Percentiles rank a stretch among this genome's conserved stretches.
These are phyloP conservation scores for Apiospora malaysiana DNA, from an alignment of 2,329 filamentous ascomycete species.

Conservation along the genomic window DNA sequence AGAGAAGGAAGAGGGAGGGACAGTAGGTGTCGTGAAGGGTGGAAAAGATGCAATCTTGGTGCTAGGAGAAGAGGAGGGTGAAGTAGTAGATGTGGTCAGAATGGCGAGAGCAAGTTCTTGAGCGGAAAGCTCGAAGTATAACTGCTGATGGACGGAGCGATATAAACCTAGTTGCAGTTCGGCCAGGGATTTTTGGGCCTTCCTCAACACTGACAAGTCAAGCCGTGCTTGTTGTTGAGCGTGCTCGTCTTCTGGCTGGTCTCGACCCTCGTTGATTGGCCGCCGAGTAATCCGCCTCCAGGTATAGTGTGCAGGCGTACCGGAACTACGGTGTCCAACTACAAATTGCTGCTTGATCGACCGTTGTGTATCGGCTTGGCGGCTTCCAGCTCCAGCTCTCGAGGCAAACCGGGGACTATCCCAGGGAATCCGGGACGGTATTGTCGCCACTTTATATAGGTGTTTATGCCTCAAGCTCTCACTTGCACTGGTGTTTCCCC, in stretches of 20 bases:
- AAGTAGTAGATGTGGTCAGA: conserved; percentile 5
- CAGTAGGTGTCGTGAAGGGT: neutral
- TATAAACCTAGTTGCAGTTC: conserved; percentile 21
- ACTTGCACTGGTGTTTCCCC: neutral
- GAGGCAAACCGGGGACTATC: conserved; percentile 10
- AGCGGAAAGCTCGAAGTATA: conserved; percentile 22
- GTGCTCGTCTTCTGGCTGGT: neutral
- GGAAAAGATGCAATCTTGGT: neutral
- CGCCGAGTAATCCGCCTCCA: neutral
- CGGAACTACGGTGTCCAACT: conserved; percentile 12
- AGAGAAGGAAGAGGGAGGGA: neutral
- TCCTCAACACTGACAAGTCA: conserved; percentile 18
- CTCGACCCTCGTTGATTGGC: conserved; percentile 11
- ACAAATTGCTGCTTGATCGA: conserved; percentile 18
- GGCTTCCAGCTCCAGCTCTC: neutral
- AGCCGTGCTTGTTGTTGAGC: conserved; percentile 11
- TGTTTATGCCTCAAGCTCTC: neutral
- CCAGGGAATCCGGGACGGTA: conserved; percentile 8
- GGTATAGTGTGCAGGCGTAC: conserved; percentile 2
- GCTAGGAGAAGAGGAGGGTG: neutral
- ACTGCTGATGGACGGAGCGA: conserved; percentile 14
- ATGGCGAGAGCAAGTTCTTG: conserved; percentile 20
- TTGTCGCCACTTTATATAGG: conserved; percentile 5
- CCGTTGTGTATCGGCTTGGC: conserved; percentile 18
- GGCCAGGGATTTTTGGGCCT: conserved; percentile 17